Base-by-base conservation (phyloP, 352 stramenopile genomes). In the Phytophthora tubulina region DNA sequence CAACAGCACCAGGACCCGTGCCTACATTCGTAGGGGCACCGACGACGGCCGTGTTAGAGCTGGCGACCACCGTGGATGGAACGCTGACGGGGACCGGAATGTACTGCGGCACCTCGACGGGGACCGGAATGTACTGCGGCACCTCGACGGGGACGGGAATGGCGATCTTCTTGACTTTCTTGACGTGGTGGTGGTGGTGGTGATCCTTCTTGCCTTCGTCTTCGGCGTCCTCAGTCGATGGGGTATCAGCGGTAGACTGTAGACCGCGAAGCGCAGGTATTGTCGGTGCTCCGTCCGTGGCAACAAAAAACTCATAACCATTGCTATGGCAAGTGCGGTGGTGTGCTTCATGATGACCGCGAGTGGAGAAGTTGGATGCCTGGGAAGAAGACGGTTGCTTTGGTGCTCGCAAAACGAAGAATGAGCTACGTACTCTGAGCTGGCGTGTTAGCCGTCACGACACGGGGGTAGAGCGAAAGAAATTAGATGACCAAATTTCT, bases 141-240 rank as follows among this genome's bases (percentile, higher is more conserved):
- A 79, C 60, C 32, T 76, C 33, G 6, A 75, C 67, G 8, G 72
- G 72, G 15, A 75, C 66, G 1, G 71, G 72, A 32, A 79, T 65
- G 17, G 65, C 70, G 55, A 75, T 68, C 41, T 78, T 78, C 71
- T 78, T 78, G 51, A 77, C 58, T 67, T 74, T 73, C 46, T 77
- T 77, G 39, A 68, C 36, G 11, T 52, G 17, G 41, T 52, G 30
- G 48, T 68, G 46, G 35, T 65, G 53, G 33, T 66, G 60, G n/a
- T 66, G 62, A 56, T 62, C 36, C 13, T 78, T 61, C 38, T 38
- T 55, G 33, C 36, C 59, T 36, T 76, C 63, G 10, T 27, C 21
- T 27, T 69, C 57, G 21, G 14, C 32, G 31, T 38, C 33, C 50
- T 76, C 63, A 10, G 35, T 52, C n/a, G 50, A 13, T 57, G 52